Percentiles rank a stretch among this genome's conserved stretches.
Conservation (phyloP, 1,284 basidiomycete genomes). For the Ceratobasidium sp. region DNA sequence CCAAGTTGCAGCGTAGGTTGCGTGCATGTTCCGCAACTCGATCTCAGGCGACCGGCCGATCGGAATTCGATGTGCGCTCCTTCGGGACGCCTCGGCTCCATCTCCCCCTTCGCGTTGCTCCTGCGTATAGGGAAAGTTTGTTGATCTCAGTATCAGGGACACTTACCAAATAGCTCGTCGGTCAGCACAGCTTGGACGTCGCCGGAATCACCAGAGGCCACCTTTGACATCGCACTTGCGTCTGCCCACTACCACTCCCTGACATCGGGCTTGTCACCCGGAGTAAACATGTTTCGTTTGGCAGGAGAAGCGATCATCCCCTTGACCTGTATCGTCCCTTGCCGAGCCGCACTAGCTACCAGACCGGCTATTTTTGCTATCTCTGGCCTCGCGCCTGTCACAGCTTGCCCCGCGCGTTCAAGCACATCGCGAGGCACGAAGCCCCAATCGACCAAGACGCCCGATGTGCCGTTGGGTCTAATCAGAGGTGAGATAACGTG, state of each 20-base stretch:
- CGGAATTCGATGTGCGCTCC: conserved; percentile 82
- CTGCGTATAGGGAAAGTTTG: conserved; percentile 39
- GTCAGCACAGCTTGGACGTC: conserved; percentile 87
- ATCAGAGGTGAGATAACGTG: conserved; percentile 89
- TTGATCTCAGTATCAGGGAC: not conserved
- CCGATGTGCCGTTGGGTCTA: conserved; percentile 75
- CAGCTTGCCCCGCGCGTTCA: conserved; percentile 54
- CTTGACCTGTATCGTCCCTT: conserved; percentile 73
- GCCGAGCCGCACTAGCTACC: conserved; percentile 52
- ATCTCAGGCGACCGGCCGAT: conserved; percentile 88
- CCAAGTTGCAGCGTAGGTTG: conserved; percentile 97
- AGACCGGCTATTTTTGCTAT: conserved; percentile 65
- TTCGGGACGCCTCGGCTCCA: conserved; percentile 74
- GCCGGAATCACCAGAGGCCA: conserved; percentile 77
- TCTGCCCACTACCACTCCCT: conserved; percentile 96
- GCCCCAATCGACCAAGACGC: conserved; percentile 92
- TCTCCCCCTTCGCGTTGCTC: conserved; percentile 75
- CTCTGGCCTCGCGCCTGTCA: conserved; percentile 45
- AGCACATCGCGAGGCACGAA: conserved; percentile 72
- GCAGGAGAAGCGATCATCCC: conserved; percentile 79
- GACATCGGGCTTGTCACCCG: conserved; percentile 84
- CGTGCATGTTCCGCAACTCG: conserved; percentile 94
- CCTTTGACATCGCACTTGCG: conserved; percentile 83
- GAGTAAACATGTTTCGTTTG: conserved; percentile 85
- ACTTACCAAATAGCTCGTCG: conserved; percentile 86